Percentiles rank a stretch among this genome's conserved stretches.
phyloP scores from a whole-genome alignment of 768 basidiomycete species.

The Mycena vulgaris region DNA sequence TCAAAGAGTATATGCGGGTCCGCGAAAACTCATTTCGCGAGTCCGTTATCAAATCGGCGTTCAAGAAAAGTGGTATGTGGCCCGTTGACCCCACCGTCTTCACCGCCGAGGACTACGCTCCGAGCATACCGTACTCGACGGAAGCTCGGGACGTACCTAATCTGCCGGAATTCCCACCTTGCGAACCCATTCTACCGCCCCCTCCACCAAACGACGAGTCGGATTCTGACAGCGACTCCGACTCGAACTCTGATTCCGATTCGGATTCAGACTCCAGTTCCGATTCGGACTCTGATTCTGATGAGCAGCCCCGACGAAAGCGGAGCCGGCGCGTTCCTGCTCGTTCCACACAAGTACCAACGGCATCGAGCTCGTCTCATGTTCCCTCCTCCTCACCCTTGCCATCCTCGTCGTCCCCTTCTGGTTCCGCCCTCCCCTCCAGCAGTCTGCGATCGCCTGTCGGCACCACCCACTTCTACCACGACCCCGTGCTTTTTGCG shows the following conservation, averaged over 20 bases:
- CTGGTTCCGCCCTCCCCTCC: background rate
- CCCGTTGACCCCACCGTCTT: conserved; percentile 42
- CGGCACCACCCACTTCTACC: background rate
- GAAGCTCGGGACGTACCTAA: background rate
- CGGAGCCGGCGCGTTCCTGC: no score
- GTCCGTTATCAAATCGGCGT: conserved; percentile 40
- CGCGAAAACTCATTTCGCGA: conserved; percentile 35
- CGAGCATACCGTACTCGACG: conserved; percentile 29
- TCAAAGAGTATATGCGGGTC: conserved; percentile 49
- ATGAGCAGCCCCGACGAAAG: no score
- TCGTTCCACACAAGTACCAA: no score
- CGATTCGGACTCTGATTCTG: no score
- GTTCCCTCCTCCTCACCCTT: background rate
- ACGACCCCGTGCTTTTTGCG: background rate
- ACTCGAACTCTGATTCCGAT: background rate
- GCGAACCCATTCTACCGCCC: background rate
- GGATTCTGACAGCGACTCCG: background rate
- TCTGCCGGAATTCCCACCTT: background rate
- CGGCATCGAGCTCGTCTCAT: background rate
- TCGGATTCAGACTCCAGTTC: no score
- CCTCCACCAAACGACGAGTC: background rate
- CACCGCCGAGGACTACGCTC: conserved; percentile 42
- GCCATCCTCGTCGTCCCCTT: no score
- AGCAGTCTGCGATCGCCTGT: background rate
- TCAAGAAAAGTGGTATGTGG: conserved; percentile 7